These are phyloP conservation scores for Pseudocercospora ulei DNA, from an alignment of 2,329 filamentous ascomycete species.

Conservation along the genomic window DNA sequence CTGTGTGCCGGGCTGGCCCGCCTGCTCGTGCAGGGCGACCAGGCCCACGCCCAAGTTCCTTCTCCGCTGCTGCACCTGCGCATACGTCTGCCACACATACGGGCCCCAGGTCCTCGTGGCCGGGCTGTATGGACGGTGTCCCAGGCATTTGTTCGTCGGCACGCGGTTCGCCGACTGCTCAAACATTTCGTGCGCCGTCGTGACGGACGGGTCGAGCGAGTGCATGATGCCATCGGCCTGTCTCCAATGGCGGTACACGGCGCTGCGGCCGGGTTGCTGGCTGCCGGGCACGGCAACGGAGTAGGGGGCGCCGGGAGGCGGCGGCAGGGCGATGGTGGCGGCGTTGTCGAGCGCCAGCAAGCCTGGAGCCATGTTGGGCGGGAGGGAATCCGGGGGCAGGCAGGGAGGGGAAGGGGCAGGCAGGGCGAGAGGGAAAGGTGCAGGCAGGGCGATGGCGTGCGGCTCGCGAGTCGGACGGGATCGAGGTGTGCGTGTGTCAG, in stretches of 20 bases:
- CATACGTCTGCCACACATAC: slow-evolving; percentile 77
- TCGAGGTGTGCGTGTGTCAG: too few species aligned
- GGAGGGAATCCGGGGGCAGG: slow-evolving; percentile 1
- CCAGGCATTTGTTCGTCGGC: slow-evolving; percentile 64
- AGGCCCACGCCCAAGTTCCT: slow-evolving; percentile 79
- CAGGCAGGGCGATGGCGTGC: slow-evolving; percentile 6
- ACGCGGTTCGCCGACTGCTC: slow-evolving; percentile 45
- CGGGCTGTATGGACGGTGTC: slow-evolving; percentile 69
- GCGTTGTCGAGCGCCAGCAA: slow-evolving; percentile 28
- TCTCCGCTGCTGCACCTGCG: slow-evolving; percentile 65
- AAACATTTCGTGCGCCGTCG: slow-evolving; percentile 33
- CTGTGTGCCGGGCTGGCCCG: slow-evolving; percentile 56
- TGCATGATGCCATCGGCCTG: slow-evolving; percentile 62
- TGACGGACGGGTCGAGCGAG: slow-evolving; percentile 55
- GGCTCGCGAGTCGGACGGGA: too few species aligned
- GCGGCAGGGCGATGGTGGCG: slow-evolving; percentile 49
- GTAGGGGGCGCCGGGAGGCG: slow-evolving; percentile 67
- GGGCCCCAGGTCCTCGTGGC: slow-evolving; percentile 61
- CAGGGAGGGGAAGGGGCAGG: slow-evolving; percentile 14
- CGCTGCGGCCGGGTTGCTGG: slow-evolving; percentile 59
- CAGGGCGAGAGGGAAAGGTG: slow-evolving; percentile 8
- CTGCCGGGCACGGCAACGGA: slow-evolving; percentile 67
- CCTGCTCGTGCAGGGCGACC: slow-evolving; percentile 66
- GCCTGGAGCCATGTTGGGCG: slow-evolving; percentile 10
- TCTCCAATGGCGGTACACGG: slow-evolving; percentile 75